Evolutionary conservation across 2,329 filamentous ascomycete species (phyloP).

Genomic region (Achaetomium macrosporum): DNA sequence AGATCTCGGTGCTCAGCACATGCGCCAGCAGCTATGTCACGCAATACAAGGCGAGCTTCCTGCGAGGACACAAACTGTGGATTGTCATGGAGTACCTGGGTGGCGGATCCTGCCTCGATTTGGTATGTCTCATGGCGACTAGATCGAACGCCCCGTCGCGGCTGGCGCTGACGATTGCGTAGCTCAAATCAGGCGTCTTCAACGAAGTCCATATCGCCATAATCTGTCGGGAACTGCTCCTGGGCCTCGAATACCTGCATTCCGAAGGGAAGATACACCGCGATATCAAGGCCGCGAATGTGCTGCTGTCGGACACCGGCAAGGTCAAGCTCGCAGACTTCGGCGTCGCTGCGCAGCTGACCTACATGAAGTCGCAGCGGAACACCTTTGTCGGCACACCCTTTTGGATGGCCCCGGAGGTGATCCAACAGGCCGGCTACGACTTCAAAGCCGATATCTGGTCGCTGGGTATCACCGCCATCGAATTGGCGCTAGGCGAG

Average conservation of each 20-base stretch:
- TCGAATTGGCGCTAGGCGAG: conserved; percentile 83
- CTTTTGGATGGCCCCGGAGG: conserved; percentile 95
- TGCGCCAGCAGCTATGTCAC: conserved; percentile 93
- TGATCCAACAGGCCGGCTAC: conserved; percentile 77
- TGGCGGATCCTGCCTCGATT: conserved; percentile 87
- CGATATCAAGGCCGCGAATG: conserved; percentile 94
- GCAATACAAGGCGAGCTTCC: conserved; percentile 92
- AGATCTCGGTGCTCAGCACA: conserved; percentile 91
- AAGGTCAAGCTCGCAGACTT: conserved; percentile 97
- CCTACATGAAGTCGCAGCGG: conserved; percentile 94
- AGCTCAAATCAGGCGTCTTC: conserved; percentile 88
- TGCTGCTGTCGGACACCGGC: conserved; percentile 83
- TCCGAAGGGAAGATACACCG: conserved; percentile 92
- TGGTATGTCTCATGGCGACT: conserved; percentile 50
- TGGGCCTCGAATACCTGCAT: conserved; percentile 89
- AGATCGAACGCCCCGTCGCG: neutral
- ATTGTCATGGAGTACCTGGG: conserved; percentile 99
- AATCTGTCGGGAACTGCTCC: conserved; percentile 83
- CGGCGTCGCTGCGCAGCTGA: conserved; percentile 91
- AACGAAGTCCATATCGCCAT: conserved; percentile 88
- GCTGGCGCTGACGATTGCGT: conserved; percentile 28
- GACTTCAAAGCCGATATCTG: conserved; percentile 92
- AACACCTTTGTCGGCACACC: conserved; percentile 97
- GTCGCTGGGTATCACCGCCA: conserved; percentile 86
- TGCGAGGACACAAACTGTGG: conserved; percentile 96